Percentiles rank a stretch among this genome's conserved stretches.
Evolutionary conservation across 2,329 filamentous ascomycete species (phyloP).

Genomic region (Hawksworthiomyces lignivorus): DNA sequence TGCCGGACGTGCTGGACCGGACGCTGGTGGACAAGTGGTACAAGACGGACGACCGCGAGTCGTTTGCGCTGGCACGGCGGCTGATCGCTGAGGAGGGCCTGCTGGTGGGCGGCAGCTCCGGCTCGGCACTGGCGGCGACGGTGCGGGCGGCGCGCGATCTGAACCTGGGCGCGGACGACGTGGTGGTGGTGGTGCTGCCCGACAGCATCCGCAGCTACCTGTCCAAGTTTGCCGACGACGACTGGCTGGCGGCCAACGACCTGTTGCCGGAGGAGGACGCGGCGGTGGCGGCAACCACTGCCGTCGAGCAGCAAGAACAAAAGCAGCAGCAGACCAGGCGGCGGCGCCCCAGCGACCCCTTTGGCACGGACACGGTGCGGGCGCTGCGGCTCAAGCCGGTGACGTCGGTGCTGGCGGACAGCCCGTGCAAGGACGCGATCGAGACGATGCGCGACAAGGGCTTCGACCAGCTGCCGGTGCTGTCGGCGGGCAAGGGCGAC

Average conservation of each 20-base stretch:
- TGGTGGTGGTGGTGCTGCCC: constrained; percentile 83
- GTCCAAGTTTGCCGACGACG: constrained; percentile 96
- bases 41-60: constrained; percentile 90
- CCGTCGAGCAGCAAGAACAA: constrained; percentile 23
- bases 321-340: constrained; percentile 27
- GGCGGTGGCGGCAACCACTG: constrained; percentile 43
- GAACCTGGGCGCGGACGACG: constrained; percentile 71
- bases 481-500: constrained; percentile 55
- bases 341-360: constrained; percentile 52
- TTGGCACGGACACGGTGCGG: constrained; percentile 70
- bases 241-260: constrained; percentile 96
- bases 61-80: constrained; percentile 81
- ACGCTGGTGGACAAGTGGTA: constrained; percentile 86
- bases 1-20: constrained; percentile 85
- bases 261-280: constrained; percentile 59
- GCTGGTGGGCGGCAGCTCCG: constrained; percentile 86
- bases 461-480: constrained; percentile 94
- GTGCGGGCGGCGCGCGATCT: constrained; percentile 70
- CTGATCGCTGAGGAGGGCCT: constrained; percentile 92
- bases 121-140: constrained; percentile 80
- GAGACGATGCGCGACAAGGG: constrained; percentile 98
- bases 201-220: constrained; percentile 97
- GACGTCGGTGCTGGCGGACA: constrained; percentile 67
- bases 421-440: constrained; percentile 76
- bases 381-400: constrained; percentile 87